Conservation (phyloP, 2,329 filamentous ascomycete genomes). For the Arthrobotrys entomopaga region DNA sequence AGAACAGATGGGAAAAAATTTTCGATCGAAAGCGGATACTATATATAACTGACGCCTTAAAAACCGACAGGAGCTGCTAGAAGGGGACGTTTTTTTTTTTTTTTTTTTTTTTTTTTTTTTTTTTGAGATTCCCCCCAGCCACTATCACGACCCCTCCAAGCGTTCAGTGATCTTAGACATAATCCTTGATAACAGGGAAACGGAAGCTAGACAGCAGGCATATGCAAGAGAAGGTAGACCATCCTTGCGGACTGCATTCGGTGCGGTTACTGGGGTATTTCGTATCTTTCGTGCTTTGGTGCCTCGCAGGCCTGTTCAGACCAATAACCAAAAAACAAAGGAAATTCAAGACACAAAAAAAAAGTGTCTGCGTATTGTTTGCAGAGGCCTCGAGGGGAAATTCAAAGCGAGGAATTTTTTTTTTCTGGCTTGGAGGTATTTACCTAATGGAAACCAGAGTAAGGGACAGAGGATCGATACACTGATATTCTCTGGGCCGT, state of each 20-base stretch:
- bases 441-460: slow-evolving; percentile 33
- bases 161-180: slow-evolving; percentile 51
- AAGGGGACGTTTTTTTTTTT: slow-evolving; percentile 44
- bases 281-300: slow-evolving; percentile 30
- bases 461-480: slow-evolving; percentile 21
- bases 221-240: slow-evolving; percentile 47
- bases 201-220: slow-evolving; percentile 51
- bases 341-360: slow-evolving; percentile 40
- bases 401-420: slow-evolving; percentile 19
- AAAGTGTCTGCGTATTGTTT: too few species aligned
- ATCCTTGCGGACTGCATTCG: slow-evolving; percentile 54
- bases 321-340: slow-evolving; percentile 15
- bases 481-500: slow-evolving; percentile 10
- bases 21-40: slow-evolving; percentile 51
- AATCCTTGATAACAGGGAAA: slow-evolving; percentile 42
- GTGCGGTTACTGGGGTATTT: slow-evolving; percentile 51
- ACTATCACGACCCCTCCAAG: slow-evolving; percentile 40
- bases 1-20: slow-evolving; percentile 26
- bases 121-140: slow-evolving; percentile 37
- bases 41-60: slow-evolving; percentile 53
- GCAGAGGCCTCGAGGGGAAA: too few species aligned
- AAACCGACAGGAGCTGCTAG: slow-evolving; percentile 36
- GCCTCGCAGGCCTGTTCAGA: slow-evolving; percentile 29
- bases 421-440: slow-evolving; percentile 31
- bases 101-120: too few species aligned